Conservation (phyloP, 768 basidiomycete genomes). For the Boletus pseudopeckii region DNA sequence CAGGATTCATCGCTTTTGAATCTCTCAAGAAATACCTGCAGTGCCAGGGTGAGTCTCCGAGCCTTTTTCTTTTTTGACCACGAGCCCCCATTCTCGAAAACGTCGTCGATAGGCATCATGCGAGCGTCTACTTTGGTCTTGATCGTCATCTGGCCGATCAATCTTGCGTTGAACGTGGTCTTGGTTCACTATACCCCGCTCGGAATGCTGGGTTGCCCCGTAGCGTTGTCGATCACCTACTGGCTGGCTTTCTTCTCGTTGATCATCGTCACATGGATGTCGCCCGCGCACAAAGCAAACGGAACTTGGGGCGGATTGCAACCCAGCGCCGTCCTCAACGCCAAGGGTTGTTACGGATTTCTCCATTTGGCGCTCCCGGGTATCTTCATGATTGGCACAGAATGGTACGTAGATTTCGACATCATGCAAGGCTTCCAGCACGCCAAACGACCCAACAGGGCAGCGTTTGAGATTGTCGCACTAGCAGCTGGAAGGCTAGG, state of each 20-base stretch:
- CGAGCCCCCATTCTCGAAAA: background rate
- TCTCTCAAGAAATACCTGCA: slow-evolving; percentile 77
- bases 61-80: background rate
- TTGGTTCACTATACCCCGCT: slow-evolving; percentile 65
- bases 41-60: slow-evolving; percentile 56
- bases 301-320: slow-evolving; percentile 64
- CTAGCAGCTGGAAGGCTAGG: slow-evolving; percentile 72
- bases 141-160: slow-evolving; percentile 61
- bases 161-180: slow-evolving; percentile 53
- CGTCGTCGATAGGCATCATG: slow-evolving; percentile 59
- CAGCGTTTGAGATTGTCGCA: slow-evolving; percentile 79
- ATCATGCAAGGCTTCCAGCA: background rate
- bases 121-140: slow-evolving; percentile 64
- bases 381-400: slow-evolving; percentile 75
- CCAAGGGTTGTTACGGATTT: slow-evolving; percentile 51
- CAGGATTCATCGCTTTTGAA: slow-evolving; percentile 74
- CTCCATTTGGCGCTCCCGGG: slow-evolving; percentile 71
- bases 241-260: slow-evolving; percentile 64
- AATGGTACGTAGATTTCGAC: slow-evolving; percentile 50
- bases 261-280: slow-evolving; percentile 45
- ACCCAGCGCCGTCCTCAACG: slow-evolving; percentile 42
- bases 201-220: slow-evolving; percentile 62
- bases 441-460: slow-evolving; percentile 42
- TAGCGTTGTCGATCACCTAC: slow-evolving; percentile 66
- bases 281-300: slow-evolving; percentile 51